Conservation (phyloP, 73 alveolate genomes). For the Breviolum minutum region DNA sequence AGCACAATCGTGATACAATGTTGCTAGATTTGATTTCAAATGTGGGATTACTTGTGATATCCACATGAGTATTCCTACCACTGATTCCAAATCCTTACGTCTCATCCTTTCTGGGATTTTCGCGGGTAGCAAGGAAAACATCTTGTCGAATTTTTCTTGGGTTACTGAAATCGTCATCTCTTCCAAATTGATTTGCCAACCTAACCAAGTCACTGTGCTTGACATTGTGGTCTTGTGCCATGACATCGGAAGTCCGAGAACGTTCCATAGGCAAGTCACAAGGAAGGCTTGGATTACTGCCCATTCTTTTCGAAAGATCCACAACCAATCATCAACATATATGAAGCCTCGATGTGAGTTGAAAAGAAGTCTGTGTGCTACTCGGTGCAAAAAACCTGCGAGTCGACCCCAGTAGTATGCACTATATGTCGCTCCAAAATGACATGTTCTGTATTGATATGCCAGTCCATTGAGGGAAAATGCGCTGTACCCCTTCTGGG, state of each 20-base stretch:
- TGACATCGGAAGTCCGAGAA: neutral
- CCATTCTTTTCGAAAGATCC: neutral
- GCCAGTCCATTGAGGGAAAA: neutral
- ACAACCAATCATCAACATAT: neutral
- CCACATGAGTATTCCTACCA: neutral
- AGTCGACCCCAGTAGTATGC: neutral
- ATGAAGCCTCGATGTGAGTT: neutral
- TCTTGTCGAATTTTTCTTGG: neutral
- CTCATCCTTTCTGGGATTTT: neutral
- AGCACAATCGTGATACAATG: neutral
- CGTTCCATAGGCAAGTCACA: neutral
- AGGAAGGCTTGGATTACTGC: neutral
- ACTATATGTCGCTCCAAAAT: neutral
- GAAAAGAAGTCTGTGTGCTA: neutral
- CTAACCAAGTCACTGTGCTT: neutral
- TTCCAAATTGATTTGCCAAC: neutral
- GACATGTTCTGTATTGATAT: neutral
- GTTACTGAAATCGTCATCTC: neutral
- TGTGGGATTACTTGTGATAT: neutral
- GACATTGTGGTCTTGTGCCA: neutral
- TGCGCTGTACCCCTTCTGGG: neutral
- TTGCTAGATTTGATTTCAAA: neutral
- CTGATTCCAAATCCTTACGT: neutral
- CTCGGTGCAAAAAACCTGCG: neutral
- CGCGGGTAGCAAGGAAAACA: neutral